Evolutionary conservation across 2,329 filamentous ascomycete species (phyloP), one percentile per base, ranked within the genome.

Genomic region (Fusarium austroafricanum): DNA sequence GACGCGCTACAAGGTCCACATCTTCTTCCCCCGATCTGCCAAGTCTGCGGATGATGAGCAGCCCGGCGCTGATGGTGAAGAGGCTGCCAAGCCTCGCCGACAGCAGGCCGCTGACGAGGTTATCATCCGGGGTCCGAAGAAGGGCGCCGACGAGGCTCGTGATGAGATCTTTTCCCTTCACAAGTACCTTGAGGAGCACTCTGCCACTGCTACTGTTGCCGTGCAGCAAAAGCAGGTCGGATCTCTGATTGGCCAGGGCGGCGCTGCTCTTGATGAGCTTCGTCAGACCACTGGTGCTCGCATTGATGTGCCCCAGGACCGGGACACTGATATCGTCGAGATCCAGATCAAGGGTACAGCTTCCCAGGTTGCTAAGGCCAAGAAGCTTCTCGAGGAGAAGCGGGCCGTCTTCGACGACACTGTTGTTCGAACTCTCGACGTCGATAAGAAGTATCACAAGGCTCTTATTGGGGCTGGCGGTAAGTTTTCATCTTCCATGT

Each of bases 391-490:
- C 23, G 89, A 95, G 78, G 92, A 96, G 81, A 94, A 94, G 81
- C 91, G 92, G 55, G 90, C 90, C 64, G 85, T 94, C 20, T 97
- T 97, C 72, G 94, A 98, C 74, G 90, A 96, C 69, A 97, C 93
- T n/a, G 86, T 97, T 50, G 88, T 90, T 17, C 90, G 91, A 81
- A 93, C 89, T 14, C 84, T 99, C 47, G 92, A 96, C 33, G 89
- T 99, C n/a, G 94, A 98, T 72, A 92, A 93, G 83, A 97, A 96
- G 83, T 89, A 96, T 79, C 96, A 99, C 82, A 90, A 91, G 80
- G 88, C 90, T 54, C 84, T 99, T 68, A 99, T 99, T 79, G 96
- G 96, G 65, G 84, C 90, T 70, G 92, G 92, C 77, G 96, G 94
- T 94, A 86, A 82, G 92, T 73, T n/a, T 28, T 28, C 37, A 42